Base-by-base conservation (phyloP, 345 rosid genomes). In the Capsella bursapastoris region DNA sequence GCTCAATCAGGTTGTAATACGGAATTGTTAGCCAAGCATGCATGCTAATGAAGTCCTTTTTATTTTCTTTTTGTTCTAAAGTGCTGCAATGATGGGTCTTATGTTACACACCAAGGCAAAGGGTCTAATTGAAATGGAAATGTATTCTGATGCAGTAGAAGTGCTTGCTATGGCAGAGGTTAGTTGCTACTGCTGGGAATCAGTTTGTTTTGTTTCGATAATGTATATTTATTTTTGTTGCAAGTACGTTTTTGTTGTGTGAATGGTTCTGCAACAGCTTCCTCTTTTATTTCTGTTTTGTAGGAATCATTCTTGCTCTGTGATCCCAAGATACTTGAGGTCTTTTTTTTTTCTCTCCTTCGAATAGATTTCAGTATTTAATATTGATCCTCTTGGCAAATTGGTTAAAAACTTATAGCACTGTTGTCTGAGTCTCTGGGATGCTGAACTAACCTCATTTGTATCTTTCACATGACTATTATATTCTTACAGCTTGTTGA, bases 151-250 rank as follows among this genome's bases (percentile, higher is more conserved):
- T 81, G 99, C 97, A 28, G 16, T 91, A 38, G 97, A 95, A 84
- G 93, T 90, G 67, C 97, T 95, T 52, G 80, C 83, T 43, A 95
- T 88, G 97, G 97, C 93, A 35, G 96, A 94, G 95, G 98, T 91
- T 15, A 62, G 87, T 74, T 81, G 29, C 75, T 66, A 29, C 15
- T 64, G 13, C 28, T 64, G 25, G 25, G 18, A 63, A 28, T 61
- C 68, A 47, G 6, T 29, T 40, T 53, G 27, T 53, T 22, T 57
- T 25, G n/a, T 41, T 41, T 16, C n/a, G 8, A 57, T 57, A 57
- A 3, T 32, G 34, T 52, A 15, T 51, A 28, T 12, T 49, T 3
- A 3, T 4, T 55, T 68, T 57, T 32, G 11, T 57, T 43, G 11
- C 28, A 34, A 70, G 27, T 35, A 22, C 4, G 7, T 34, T 61